Conservation (phyloP, 2,329 filamentous ascomycete species). For the Penicillium sp. region DNA sequence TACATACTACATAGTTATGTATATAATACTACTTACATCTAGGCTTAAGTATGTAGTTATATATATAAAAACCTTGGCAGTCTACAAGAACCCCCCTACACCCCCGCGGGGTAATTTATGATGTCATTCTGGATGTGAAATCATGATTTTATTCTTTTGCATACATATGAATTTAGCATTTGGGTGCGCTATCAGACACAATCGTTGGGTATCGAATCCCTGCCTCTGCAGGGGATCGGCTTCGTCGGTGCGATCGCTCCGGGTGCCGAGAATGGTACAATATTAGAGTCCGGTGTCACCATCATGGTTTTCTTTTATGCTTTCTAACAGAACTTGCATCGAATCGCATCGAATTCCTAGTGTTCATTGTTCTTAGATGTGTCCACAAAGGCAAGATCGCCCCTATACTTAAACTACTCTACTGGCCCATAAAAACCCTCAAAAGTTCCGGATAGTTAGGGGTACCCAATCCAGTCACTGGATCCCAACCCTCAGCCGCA, state of each 20-base stretch:
- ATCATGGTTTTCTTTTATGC: not conserved
- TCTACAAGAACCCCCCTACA: too few relatives aligned
- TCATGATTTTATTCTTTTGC: not conserved
- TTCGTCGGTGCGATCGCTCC: not conserved
- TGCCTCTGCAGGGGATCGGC: too few relatives aligned
- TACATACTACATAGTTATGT: not conserved
- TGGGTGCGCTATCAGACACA: too few relatives aligned
- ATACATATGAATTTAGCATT: too few relatives aligned
- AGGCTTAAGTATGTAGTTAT: too few relatives aligned
- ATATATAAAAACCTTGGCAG: too few relatives aligned
- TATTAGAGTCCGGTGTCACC: not conserved
- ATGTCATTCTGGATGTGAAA: not conserved
- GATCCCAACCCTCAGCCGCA: slow-evolving; percentile 32
- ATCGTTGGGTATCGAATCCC: too few relatives aligned
- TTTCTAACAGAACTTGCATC: not conserved
- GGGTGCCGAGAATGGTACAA: not conserved
- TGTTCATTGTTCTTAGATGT: not conserved
- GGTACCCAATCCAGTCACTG: slow-evolving; percentile 39
- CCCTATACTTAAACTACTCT: not conserved
- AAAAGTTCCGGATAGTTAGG: slow-evolving; percentile 35
- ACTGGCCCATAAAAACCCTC: slow-evolving; percentile 33
- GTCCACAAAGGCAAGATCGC: not conserved
- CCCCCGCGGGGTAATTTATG: not conserved
- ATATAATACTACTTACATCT: not conserved
- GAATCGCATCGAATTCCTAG: not conserved